These are phyloP conservation scores for Calendula officinalis DNA, from an alignment of 129 eudicot species.

Conservation along the genomic window DNA sequence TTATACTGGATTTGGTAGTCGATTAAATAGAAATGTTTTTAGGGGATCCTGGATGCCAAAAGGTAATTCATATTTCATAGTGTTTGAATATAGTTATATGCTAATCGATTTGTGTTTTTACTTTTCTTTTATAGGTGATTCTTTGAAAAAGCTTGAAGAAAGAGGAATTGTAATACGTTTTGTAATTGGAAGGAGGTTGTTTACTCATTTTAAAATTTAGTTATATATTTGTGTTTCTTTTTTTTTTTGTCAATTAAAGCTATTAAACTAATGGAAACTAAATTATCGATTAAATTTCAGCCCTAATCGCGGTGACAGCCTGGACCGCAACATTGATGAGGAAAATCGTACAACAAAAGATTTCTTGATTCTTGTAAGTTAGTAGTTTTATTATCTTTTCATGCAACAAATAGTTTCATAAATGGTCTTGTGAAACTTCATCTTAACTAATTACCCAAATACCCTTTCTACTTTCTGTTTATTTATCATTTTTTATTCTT, in stretches of 20 bases:
- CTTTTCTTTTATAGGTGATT: conserved; percentile 51
- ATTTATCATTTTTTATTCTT: conserved; percentile 1
- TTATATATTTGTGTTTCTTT: neutral
- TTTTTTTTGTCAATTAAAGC: too few species aligned
- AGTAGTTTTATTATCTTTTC: conserved; percentile 5
- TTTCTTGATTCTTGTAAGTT: conserved; percentile 87
- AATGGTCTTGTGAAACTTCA: conserved; percentile 1
- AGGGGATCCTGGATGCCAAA: conserved; percentile 81
- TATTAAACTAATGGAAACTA: neutral
- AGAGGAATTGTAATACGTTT: conserved; percentile 84
- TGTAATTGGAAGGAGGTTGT: conserved; percentile 93
- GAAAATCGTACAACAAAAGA: conserved; percentile 79
- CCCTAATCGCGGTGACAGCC: conserved; percentile 95
- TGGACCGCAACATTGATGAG: conserved; percentile 90
- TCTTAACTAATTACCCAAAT: conserved; percentile 18
- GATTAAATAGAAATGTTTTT: conserved; percentile 53
- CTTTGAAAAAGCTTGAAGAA: conserved; percentile 82
- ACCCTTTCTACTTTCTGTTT: neutral
- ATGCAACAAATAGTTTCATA: neutral
- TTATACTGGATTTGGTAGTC: conserved; percentile 88
- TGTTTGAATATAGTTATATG: too few species aligned
- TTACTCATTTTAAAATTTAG: conserved; percentile 1
- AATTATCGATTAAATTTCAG: conserved; percentile 41
- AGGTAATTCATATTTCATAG: conserved; percentile 35
- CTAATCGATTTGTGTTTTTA: neutral